A percentile compares a stretch with the other conserved stretches of the same genome.
Evolutionary conservation across 164 flowering plant species (phyloP).

Genomic region (Aristolochia californica): DNA sequence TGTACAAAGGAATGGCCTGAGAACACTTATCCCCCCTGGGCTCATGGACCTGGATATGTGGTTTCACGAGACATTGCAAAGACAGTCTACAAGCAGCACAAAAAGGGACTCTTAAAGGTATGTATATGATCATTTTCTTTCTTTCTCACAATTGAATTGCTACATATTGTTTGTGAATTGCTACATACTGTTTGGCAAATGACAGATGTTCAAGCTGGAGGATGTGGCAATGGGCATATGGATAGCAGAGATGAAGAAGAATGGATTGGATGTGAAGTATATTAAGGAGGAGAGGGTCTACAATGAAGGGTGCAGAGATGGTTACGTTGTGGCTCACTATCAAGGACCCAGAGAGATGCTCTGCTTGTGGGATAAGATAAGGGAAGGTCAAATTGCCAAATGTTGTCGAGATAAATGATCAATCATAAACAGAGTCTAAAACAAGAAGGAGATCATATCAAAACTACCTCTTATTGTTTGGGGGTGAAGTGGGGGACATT

Average conservation of each 20-base stretch:
- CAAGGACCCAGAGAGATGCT: constrained; percentile 90
- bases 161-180: background rate
- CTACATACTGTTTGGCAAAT: background rate
- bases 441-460: background rate
- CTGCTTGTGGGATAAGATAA: constrained; percentile 88
- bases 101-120: constrained; percentile 67
- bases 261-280: constrained; percentile 52
- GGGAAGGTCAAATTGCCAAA: constrained; percentile 38
- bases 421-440: background rate
- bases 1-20: constrained; percentile 74
- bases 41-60: constrained; percentile 98
- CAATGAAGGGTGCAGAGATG: constrained; percentile 72
- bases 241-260: constrained; percentile 76
- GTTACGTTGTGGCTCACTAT: constrained; percentile 86
- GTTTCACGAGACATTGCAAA: constrained; percentile 79
- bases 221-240: constrained; percentile 99
- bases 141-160: background rate
- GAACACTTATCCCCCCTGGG: constrained; percentile 89
- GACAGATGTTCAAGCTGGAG: constrained; percentile 96
- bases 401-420: constrained; percentile 42
- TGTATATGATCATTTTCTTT: background rate
- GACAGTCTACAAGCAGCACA: constrained; percentile 41
- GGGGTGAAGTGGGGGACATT: too few relatives aligned
- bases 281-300: constrained; percentile 59
- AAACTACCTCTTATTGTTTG: too few relatives aligned